Evolutionary conservation across 169 alveolate species (phyloP).

Genomic region (Condylostoma magnum): DNA sequence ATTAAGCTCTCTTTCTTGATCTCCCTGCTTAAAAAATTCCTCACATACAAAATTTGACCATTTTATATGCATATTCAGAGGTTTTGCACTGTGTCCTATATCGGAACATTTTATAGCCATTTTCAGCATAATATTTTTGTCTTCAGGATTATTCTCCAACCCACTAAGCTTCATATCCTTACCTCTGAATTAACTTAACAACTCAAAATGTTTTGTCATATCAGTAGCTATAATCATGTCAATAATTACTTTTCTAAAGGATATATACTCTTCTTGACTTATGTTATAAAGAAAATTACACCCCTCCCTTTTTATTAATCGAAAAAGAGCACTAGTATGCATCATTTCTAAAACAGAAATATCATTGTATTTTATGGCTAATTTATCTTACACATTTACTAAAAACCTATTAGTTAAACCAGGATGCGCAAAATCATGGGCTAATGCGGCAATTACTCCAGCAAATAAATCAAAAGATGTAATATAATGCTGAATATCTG

Average conservation of each 20-base stretch:
- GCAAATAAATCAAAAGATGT: neutral
- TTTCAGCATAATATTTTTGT: neutral
- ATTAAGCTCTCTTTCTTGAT: constrained; percentile 41
- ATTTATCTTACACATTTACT: constrained; percentile 6
- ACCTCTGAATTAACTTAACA: constrained; percentile 6
- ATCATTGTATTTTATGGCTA: constrained; percentile 31
- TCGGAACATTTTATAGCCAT: constrained; percentile 50
- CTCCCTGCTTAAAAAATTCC: constrained; percentile 91
- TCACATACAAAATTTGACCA: constrained; percentile 92
- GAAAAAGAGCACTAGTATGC: constrained; percentile 1
- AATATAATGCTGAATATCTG: neutral
- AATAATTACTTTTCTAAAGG: constrained; percentile 36
- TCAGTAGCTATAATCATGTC: constrained; percentile 38
- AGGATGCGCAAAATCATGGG: constrained; percentile 36
- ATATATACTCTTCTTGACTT: neutral
- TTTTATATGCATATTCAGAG: constrained; percentile 83
- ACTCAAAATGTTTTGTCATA: constrained; percentile 33
- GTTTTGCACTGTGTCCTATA: constrained; percentile 90
- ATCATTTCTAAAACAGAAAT: constrained; percentile 19
- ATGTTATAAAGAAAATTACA: constrained; percentile 23
- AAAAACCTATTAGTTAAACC: constrained; percentile 25
- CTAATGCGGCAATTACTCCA: neutral
- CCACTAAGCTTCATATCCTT: too few relatives aligned
- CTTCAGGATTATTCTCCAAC: neutral
- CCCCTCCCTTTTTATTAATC: neutral